These are phyloP conservation scores for Aegilops tauschii DNA, from an alignment of 176 grass and related monocot genomes.

Conservation along the genomic window DNA sequence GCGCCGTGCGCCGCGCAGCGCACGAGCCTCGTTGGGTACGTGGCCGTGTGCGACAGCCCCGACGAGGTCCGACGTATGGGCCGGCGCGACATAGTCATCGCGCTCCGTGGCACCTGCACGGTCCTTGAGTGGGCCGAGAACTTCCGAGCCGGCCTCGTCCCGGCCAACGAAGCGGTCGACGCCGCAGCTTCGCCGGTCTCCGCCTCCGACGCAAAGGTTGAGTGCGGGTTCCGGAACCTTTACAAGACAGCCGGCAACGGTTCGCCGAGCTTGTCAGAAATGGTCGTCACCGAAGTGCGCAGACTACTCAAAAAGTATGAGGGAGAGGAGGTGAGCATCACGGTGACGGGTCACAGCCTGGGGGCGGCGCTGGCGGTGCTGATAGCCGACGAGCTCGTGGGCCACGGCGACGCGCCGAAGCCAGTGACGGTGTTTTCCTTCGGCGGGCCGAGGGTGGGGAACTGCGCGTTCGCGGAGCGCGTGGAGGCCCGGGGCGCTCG, in stretches of 20 bases:
- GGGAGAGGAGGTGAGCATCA: constrained; percentile 61
- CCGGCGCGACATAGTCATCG: constrained; percentile 62
- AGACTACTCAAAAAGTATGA: constrained; percentile 30
- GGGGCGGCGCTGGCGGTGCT: constrained; percentile 55
- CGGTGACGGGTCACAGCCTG: constrained; percentile 62
- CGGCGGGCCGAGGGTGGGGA: constrained; percentile 52
- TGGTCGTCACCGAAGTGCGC: constrained; percentile 42
- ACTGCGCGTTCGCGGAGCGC: constrained; percentile 42
- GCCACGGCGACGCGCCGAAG: not conserved
- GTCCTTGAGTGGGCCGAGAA: constrained; percentile 77
- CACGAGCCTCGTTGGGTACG: constrained; percentile 57
- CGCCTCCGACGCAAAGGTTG: constrained; percentile 37
- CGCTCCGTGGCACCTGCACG: constrained; percentile 65
- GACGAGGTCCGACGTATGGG: constrained; percentile 61
- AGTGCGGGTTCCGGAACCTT: constrained; percentile 64
- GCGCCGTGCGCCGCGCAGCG: constrained; percentile 37
- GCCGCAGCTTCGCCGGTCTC: not conserved
- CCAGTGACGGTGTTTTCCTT: constrained; percentile 62
- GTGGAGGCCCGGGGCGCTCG: constrained; percentile 45
- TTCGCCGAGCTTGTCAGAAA: constrained; percentile 42
- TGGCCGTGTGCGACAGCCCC: constrained; percentile 50
- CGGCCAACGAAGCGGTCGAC: not conserved
- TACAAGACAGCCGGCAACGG: constrained; percentile 36
- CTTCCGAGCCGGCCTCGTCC: constrained; percentile 52
- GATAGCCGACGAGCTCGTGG: constrained; percentile 51